Percentiles rank a stretch among this genome's conserved stretches.
Conservation (phyloP, 768 basidiomycete genomes). For the Chlorophyllum brunneum region DNA sequence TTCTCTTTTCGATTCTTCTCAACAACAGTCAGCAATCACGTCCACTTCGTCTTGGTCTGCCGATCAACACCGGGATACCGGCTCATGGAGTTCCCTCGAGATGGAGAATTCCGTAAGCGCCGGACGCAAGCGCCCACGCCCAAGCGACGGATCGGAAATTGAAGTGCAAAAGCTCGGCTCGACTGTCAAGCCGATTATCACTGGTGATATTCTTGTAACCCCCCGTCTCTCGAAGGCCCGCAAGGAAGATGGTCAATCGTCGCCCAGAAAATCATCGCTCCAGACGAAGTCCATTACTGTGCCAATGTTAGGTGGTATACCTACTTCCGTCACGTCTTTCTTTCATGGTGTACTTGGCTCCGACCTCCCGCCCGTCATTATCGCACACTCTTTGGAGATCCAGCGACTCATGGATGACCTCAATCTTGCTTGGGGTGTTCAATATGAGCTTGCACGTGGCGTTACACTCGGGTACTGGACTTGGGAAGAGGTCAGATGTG, state of each 20-base stretch:
- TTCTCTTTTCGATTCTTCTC: not conserved
- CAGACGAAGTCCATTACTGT: not conserved
- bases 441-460: slow-evolving; percentile 44
- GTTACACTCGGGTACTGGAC: slow-evolving; percentile 33
- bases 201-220: not conserved
- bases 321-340: not conserved
- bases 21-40: not conserved
- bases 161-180: not conserved
- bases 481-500: slow-evolving; percentile 32
- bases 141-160: slow-evolving; percentile 3
- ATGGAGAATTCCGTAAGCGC: too few species aligned
- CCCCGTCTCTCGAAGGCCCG: not conserved
- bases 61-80: not conserved
- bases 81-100: slow-evolving; percentile 1
- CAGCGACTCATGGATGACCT: slow-evolving; percentile 33
- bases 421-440: slow-evolving; percentile 41
- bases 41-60: slow-evolving; percentile 3
- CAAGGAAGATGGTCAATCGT: not conserved
- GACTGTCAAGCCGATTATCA: not conserved
- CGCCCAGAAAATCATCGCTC: not conserved
- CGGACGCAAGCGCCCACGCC: not conserved
- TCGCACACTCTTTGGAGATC: slow-evolving; percentile 31
- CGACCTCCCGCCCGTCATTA: slow-evolving; percentile 23
- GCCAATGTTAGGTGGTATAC: not conserved
- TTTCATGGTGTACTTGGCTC: slow-evolving; percentile 19